Base-by-base conservation (phyloP, 1,284 basidiomycete genomes). In the Cutaneotrichosporon arboriforme region DNA sequence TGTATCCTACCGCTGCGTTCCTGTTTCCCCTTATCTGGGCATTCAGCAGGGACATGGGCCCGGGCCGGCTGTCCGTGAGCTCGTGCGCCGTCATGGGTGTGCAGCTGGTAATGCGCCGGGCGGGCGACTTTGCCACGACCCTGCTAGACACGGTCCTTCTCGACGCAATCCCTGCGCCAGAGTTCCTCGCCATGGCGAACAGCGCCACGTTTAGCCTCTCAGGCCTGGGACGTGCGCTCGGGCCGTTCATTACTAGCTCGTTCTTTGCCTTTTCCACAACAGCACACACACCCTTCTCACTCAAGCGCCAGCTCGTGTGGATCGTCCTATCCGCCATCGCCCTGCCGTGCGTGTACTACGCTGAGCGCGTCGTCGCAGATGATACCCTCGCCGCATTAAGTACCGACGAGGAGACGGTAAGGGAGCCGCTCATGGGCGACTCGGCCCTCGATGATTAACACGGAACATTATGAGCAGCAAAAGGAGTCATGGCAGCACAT, bases 181-280 rank as follows among this genome's bases (percentile, higher is more conserved):
- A 64, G 54, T 59, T 67, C 37, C 44, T 70, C 4, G 68, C 66
- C 10, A 62, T 65, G 40, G 69, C 69, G 1, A 72, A 72, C 56
- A 68, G 66, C 5, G 48, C 65, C 10, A 64, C 63, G 0, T 70
- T 72, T 59, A 68, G 67, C 39, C 43, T 60, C n/a, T 66, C 67
- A 0, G 62, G 65, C 4, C 22, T 65, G 3, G 62, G 63, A 4
- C 55, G 69, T 43, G 63, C 67, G 4, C 42, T 64, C 4, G 69
- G 68, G 0, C 67, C 68, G 4, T 69, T 72, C 52, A 45, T 67
- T 21, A 54, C 69, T 2, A 54, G 55, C 39, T 65, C 57, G 36
- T 55, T 64, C 50, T 72, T 70, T 57, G 63, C 67, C 10, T 8
- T 65, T 4, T 66, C 68, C 2, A 67, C 68, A 4, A 42, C 50